Conservation (phyloP, 2,329 filamentous ascomycete genomes). For the Aspergillus terreus region DNA sequence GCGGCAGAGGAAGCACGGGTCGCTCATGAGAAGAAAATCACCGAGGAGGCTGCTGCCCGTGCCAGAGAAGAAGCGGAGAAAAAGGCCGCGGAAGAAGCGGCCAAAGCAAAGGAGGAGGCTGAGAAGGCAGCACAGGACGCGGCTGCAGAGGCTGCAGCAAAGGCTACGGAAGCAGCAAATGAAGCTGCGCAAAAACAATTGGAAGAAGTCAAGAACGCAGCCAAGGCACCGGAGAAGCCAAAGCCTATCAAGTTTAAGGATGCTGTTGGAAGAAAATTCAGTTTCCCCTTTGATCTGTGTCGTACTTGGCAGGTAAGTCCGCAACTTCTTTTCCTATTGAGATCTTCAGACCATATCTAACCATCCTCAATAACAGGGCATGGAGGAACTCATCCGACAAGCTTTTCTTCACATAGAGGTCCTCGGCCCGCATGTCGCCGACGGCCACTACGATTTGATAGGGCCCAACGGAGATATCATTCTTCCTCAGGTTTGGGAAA, state of each 20-base stretch:
- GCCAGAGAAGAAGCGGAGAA: conserved; percentile 48
- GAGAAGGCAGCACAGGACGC: conserved; percentile 38
- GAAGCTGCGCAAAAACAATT: conserved; percentile 33
- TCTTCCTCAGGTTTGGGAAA: conserved; percentile 76
- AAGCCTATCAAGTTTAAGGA: conserved; percentile 86
- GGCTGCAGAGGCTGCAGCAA: conserved; percentile 36
- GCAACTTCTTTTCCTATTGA: background rate
- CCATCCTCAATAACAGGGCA: conserved; percentile 54
- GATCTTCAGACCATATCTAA: conserved; percentile 3
- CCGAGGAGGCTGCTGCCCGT: conserved; percentile 43
- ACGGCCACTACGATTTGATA: conserved; percentile 76
- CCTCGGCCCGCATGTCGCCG: conserved; percentile 70
- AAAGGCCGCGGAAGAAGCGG: conserved; percentile 46
- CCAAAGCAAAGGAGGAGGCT: conserved; percentile 45
- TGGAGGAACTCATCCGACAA: conserved; percentile 83
- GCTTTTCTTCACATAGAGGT: conserved; percentile 76
- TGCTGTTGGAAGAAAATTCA: conserved; percentile 85
- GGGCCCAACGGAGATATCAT: conserved; percentile 80
- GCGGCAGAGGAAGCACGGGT: conserved; percentile 32
- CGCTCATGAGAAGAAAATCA: conserved; percentile 40
- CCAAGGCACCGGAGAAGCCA: conserved; percentile 53
- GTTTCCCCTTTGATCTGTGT: conserved; percentile 83
- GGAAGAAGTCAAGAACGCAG: conserved; percentile 33
- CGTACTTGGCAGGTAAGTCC: conserved; percentile 73
- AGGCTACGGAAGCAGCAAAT: conserved; percentile 36